Evolutionary conservation across 1,284 basidiomycete genomes (phyloP).

Genomic region (Cerrena zonata): DNA sequence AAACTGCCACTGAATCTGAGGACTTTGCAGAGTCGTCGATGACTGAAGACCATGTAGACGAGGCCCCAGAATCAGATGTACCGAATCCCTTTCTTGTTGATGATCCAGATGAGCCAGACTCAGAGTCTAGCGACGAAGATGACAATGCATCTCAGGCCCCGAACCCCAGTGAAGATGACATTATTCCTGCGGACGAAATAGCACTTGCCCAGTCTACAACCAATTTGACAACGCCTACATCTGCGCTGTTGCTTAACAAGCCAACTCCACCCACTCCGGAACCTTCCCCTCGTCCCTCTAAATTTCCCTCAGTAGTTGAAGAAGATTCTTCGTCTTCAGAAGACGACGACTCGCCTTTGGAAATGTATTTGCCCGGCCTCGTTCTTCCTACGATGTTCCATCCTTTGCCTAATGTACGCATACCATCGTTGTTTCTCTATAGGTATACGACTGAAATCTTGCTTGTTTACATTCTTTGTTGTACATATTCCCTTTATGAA

Average conservation of each 20-base stretch:
- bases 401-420: conserved; percentile 74
- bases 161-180: conserved; percentile 9
- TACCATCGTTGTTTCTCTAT: conserved; percentile 14
- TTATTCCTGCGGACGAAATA: conserved; percentile 20
- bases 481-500: conserved; percentile 9
- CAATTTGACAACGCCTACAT: conserved; percentile 16
- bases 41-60: background rate
- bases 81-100: conserved; percentile 58
- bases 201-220: conserved; percentile 20
- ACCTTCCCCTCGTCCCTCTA: background rate
- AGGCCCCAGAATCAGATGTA: conserved; percentile 36
- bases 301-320: conserved; percentile 11
- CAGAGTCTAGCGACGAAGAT: conserved; percentile 8
- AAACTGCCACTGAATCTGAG: no score
- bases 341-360: conserved; percentile 45
- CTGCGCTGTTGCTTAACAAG: conserved; percentile 21
- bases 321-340: conserved; percentile 21
- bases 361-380: conserved; percentile 52
- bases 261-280: conserved; percentile 36
- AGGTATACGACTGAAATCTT: conserved; percentile 36
- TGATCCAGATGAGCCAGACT: conserved; percentile 26
- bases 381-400: conserved; percentile 70
- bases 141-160: conserved; percentile 18
- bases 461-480: conserved; percentile 21
- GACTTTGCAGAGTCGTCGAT: no score